Conservation (phyloP, 78 protist species). For the Planoprotostelium fungivorum region DNA sequence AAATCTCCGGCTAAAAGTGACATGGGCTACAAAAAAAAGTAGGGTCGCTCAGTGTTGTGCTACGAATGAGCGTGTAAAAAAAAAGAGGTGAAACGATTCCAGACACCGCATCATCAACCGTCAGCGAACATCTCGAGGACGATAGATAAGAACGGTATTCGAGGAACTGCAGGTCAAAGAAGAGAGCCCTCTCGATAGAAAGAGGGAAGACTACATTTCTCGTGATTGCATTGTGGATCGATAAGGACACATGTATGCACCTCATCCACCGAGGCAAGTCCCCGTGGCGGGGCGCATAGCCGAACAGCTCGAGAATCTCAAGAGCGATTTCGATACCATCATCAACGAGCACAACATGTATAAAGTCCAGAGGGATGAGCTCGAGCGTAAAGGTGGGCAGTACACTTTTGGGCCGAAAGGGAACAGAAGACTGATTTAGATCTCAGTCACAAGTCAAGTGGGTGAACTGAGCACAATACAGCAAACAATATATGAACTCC, state of each 20-base stretch:
- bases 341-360: conserved; percentile 17
- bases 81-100: too few species aligned
- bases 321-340: conserved; percentile 31
- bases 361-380: conserved; percentile 47
- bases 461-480: conserved; percentile 28
- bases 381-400: conserved; percentile 50
- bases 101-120: too few species aligned
- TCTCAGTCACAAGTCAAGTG: conserved; percentile 29
- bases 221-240: neutral
- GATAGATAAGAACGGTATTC: too few species aligned
- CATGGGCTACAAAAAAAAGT: too few species aligned
- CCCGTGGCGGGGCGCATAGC: neutral
- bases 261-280: neutral
- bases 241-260: neutral
- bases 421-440: neutral
- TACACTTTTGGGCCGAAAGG: neutral
- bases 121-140: too few species aligned
- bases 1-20: too few species aligned
- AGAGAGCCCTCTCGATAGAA: too few species aligned
- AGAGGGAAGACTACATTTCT: too few species aligned
- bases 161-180: too few species aligned
- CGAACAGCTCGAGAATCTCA: conserved; percentile 35
- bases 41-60: too few species aligned
- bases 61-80: too few species aligned
- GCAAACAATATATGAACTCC: conserved; percentile 38